Conservation (phyloP, 2,329 filamentous ascomycete genomes). For the Trichoderma simmonsii region DNA sequence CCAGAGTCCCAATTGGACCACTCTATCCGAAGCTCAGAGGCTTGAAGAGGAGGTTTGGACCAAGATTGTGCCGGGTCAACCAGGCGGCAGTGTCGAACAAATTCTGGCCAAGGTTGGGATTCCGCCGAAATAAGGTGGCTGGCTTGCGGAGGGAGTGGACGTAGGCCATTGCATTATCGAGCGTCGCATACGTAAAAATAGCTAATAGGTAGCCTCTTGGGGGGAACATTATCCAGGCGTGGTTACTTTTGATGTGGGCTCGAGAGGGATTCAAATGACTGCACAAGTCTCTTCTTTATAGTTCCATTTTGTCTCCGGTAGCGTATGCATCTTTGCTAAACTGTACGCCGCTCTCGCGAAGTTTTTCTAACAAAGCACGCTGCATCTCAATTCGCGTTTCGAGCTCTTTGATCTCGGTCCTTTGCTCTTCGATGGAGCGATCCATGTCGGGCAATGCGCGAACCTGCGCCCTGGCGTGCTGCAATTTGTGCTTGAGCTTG, state of each 20-base stretch:
- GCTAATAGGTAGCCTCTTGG: background rate
- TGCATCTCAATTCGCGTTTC: slow-evolving; percentile 63
- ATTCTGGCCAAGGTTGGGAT: slow-evolving; percentile 57
- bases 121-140: slow-evolving; percentile 21
- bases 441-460: slow-evolving; percentile 67
- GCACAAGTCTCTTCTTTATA: slow-evolving; percentile 25
- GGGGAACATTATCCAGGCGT: background rate
- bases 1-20: slow-evolving; percentile 82
- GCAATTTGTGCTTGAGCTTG: slow-evolving; percentile 76
- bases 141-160: background rate
- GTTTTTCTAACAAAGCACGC: slow-evolving; percentile 52
- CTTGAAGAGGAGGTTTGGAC: slow-evolving; percentile 66
- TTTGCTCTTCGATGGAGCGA: slow-evolving; percentile 64
- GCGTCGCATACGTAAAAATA: background rate
- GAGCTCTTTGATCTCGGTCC: slow-evolving; percentile 65
- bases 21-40: slow-evolving; percentile 59
- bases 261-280: background rate
- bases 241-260: background rate
- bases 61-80: slow-evolving; percentile 61
- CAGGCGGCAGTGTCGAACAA: slow-evolving; percentile 60
- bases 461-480: slow-evolving; percentile 68
- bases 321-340: slow-evolving; percentile 31
- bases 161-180: background rate
- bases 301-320: slow-evolving; percentile 41
- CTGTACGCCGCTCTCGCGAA: slow-evolving; percentile 48